Percentiles rank a stretch among this genome's conserved stretches.
Conservation (phyloP, 139 green algal species). For the Ettlia oleoabundans region DNA sequence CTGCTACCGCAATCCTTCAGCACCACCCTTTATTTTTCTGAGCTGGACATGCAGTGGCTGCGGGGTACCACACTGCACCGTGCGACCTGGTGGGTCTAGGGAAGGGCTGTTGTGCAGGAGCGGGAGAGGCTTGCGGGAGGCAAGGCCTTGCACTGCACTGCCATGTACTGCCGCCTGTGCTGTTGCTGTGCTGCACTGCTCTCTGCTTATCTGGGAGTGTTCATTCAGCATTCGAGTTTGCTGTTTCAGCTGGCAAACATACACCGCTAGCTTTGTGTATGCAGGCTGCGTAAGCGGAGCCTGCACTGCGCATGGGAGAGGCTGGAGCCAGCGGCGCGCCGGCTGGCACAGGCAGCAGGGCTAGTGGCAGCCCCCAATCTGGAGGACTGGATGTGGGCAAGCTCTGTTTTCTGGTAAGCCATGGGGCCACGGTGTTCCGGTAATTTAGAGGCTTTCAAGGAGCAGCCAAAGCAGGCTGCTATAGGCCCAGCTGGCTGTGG, state of each 20-base stretch:
- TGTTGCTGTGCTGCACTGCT: neutral
- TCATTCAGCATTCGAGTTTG: too few species aligned
- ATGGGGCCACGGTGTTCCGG: too few species aligned
- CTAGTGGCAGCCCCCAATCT: constrained; percentile 42
- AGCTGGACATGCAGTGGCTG: constrained; percentile 69
- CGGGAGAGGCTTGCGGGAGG: too few species aligned
- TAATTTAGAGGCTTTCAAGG: too few species aligned
- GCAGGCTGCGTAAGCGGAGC: constrained; percentile 45
- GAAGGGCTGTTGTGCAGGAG: too few species aligned
- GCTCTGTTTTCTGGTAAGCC: constrained; percentile 59
- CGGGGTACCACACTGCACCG: constrained; percentile 71
- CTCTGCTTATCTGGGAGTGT: too few species aligned
- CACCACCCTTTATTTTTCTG: constrained; percentile 53
- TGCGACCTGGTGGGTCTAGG: constrained; percentile 47
- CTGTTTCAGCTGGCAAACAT: neutral
- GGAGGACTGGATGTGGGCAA: constrained; percentile 79
- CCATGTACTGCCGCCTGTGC: too few species aligned
- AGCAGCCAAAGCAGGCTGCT: too few species aligned
- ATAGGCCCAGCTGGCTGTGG: too few species aligned
- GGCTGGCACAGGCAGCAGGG: constrained; percentile 35
- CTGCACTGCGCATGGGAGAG: constrained; percentile 37
- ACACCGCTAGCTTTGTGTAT: neutral
- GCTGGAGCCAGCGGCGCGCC: constrained; percentile 44
- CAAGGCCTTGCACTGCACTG: too few species aligned
- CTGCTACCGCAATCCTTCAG: constrained; percentile 55